phyloP scores from a whole-genome alignment of 495 filamentous ascomycete species.

The Apiosordaria backusii region DNA sequence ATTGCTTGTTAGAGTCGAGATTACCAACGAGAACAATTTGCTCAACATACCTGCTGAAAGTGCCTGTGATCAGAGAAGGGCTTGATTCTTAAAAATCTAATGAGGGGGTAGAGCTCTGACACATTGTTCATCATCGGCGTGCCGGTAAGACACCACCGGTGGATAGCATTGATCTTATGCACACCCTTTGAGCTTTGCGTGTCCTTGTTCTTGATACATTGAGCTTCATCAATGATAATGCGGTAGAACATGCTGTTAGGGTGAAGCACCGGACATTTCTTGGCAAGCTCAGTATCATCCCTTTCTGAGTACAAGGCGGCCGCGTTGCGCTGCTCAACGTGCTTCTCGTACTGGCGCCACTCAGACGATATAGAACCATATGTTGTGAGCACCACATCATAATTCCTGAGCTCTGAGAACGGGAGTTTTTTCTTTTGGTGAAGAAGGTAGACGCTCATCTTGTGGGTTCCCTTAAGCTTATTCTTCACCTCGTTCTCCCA shows the following conservation, averaged over 20 bases:
- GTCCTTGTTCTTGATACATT: constrained; percentile 84
- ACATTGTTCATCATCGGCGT: constrained; percentile 94
- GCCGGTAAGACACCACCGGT: constrained; percentile 84
- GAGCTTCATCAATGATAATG: constrained; percentile 89
- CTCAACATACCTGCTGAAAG: constrained; percentile 55
- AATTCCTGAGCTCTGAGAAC: constrained; percentile 60
- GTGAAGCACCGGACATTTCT: constrained; percentile 59
- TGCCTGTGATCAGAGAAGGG: constrained; percentile 65
- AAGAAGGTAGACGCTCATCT: constrained; percentile 62
- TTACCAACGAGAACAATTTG: neutral
- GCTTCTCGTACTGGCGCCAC: constrained; percentile 46
- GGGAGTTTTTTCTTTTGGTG: constrained; percentile 53
- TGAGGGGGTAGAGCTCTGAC: constrained; percentile 74
- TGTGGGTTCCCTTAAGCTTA: constrained; percentile 59
- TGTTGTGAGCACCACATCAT: constrained; percentile 87
- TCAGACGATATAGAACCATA: constrained; percentile 77
- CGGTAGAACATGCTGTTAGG: constrained; percentile 70
- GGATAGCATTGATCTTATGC: constrained; percentile 56
- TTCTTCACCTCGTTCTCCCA: constrained; percentile 82
- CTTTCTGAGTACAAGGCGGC: constrained; percentile 15
- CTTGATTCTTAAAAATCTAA: constrained; percentile 75
- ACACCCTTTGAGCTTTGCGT: constrained; percentile 65
- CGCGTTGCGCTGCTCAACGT: constrained; percentile 22
- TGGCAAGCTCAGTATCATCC: constrained; percentile 28
- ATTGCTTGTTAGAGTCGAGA: neutral